Evolutionary conservation across 306 rosid genomes (phyloP).

Genomic region (Amphicarpaea edgeworthii): DNA sequence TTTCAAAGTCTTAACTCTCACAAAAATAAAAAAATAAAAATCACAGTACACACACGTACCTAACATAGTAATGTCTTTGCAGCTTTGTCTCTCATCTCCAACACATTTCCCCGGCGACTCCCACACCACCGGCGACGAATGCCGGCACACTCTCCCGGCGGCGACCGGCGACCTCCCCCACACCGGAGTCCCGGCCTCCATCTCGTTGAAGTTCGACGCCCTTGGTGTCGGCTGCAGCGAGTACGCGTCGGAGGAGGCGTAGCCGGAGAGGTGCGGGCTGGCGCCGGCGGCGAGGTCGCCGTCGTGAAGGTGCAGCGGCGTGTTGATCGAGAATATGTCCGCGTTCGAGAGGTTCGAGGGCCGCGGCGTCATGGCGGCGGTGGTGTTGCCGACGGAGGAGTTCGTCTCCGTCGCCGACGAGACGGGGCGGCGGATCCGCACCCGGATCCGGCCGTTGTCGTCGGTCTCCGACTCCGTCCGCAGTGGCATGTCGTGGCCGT

Average conservation of each 20-base stretch:
- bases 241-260: slow-evolving; percentile 41
- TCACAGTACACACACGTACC: slow-evolving; percentile 14
- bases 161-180: slow-evolving; percentile 44
- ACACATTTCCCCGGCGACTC: slow-evolving; percentile 43
- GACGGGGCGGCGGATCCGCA: slow-evolving; percentile 53
- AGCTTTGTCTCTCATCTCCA: slow-evolving; percentile 43
- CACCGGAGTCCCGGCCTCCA: slow-evolving; percentile 38
- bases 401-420: slow-evolving; percentile 56
- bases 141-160: slow-evolving; percentile 4
- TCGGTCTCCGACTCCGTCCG: slow-evolving; percentile 78
- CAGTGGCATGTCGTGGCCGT: slow-evolving; percentile 64
- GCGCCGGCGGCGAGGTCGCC: not conserved
- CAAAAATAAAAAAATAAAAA: too few relatives aligned
- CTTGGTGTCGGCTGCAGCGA: slow-evolving; percentile 76
- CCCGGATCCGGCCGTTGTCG: slow-evolving; percentile 57
- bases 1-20: too few relatives aligned
- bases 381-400: slow-evolving; percentile 10
- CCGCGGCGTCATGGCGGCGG: slow-evolving; percentile 60
- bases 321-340: slow-evolving; percentile 71
- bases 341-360: slow-evolving; percentile 81
- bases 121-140: slow-evolving; percentile 29
- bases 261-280: slow-evolving; percentile 40
- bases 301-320: slow-evolving; percentile 37
- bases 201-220: slow-evolving; percentile 61
- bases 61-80: slow-evolving; percentile 51